Base-by-base conservation (phyloP, 2,329 filamentous ascomycete species). In the Periglandula ipomoeae region DNA sequence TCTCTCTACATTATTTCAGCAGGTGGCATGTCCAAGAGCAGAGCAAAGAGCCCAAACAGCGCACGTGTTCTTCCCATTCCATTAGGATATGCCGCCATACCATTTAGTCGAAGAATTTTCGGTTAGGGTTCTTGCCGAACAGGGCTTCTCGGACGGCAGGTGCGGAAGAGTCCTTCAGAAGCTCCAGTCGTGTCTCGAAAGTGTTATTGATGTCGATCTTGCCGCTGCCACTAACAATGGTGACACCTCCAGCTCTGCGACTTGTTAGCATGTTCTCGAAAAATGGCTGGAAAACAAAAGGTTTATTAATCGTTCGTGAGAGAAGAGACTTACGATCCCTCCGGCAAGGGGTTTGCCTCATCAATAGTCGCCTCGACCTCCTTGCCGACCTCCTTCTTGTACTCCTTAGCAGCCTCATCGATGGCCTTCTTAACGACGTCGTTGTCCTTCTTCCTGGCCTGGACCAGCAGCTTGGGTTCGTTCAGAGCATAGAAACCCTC, bases 191-290 rank as follows among this genome's bases (percentile, higher is more conserved):
- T 65, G 95, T 87, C 66, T 97, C 93, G 58, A 97, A 87, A 48
- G 93, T 97, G 75, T 98, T 97, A 79, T 96, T 90, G 69, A 98
- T 91, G 61, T 95, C 89, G 65, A 98, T 97, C 78, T 91, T 96
- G 65, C 93, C 93, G 56, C 76, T 77, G 57, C 86, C 84, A 55
- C 90, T 89, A 48, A 95, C 70, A 56, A 98, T 82, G 50, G 79
- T 67, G 50, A 95, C 76, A 60, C 93, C 93, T 52, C 93, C 93
- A 52, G 89, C 78, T 61, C 93, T 97, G 58, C 53, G 45, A 32
- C 19, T 20, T 37, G 6, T 42, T 4, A 43, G 41, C 23, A 35
- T 22, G n/a, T 24, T 1, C 11, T 53, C 11, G 44, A 40, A 40
- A 43, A 11, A 7, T 41, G 19, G 11, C n/a, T 24, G 10, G 15